phyloP scores from a whole-genome alignment of 2,329 filamentous ascomycete genomes.

The Alternaria sp. region DNA sequence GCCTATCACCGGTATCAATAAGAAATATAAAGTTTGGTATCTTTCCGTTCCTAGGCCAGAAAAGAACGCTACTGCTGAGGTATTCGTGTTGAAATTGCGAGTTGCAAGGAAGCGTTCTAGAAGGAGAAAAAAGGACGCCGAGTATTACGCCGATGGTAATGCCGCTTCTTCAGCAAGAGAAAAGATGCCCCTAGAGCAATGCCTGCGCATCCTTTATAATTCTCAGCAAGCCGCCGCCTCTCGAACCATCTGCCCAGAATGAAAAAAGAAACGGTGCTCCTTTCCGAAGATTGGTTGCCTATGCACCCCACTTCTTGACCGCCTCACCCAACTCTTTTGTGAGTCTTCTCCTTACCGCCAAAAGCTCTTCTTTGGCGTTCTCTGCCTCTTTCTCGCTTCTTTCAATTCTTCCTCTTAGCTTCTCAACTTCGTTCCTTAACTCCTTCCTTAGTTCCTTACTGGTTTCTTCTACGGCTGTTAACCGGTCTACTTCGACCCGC shows the following conservation, averaged over 20 bases:
- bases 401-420: conserved; percentile 15
- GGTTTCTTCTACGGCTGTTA: conserved; percentile 9
- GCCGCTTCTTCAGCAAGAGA: conserved; percentile 7
- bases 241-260: not conserved
- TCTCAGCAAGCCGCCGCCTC: not conserved
- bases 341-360: conserved; percentile 13
- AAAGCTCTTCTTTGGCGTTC: conserved; percentile 15
- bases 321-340: conserved; percentile 20
- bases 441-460: conserved; percentile 13
- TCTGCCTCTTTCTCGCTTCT: conserved; percentile 20
- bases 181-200: not conserved
- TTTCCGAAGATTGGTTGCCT: not conserved
- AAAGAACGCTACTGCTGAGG: not conserved
- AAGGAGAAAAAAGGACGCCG: not conserved
- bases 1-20: not conserved
- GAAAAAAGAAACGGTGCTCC: not conserved
- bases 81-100: not conserved
- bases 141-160: conserved; percentile 1
- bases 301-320: conserved; percentile 21
- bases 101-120: not conserved
- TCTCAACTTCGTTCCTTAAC: conserved; percentile 11
- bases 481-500: conserved; percentile 4
- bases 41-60: not conserved
- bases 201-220: not conserved
- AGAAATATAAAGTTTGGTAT: not conserved